Base-by-base conservation (phyloP, 805 yeast genomes). In the Hemisphaericaspora nanyangensis region DNA sequence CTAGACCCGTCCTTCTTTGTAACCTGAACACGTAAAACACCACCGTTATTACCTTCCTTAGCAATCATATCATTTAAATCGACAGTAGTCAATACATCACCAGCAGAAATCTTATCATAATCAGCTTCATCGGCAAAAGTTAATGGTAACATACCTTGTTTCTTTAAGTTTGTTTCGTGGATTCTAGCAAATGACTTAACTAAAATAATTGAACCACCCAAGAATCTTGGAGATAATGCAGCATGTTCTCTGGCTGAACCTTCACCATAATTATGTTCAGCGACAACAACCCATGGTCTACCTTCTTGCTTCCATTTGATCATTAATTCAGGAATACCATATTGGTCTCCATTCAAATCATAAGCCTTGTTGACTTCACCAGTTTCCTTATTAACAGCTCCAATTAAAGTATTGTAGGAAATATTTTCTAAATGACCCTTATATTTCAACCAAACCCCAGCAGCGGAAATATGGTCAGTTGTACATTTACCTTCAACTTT, bases 231-330 rank as follows among this genome's bases (percentile, higher is more conserved):
- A 25, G 93, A 87, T 50, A 93, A 73, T 12, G 98, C 98, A 33
- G 99, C 99, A 57, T 91, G 99, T 64, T 91, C 99, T 77, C 99
- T 85, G 24, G 99, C 97, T 35, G 97, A 90, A 54, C 99, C 99
- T 72, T 91, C 99, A 68, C 99, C 99, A 58, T 91, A 93, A 67
- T 91, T 91, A 61, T 93, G 96, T 63, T 93, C 99, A 39, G 97
- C 98, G 48, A 93, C 84, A 32, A 93, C 97, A 49, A 80, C 76
- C 99, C 99, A 91, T 16, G 95, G 93, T 52, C 85, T 76, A 13
- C 65, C 51, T 45, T 87, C 93, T 37, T 79, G 70, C 62, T 91
- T 90, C 97, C 97, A 93, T 63, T 85, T 85, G 65, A 82, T 84
- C 96, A 93, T 93, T 44, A 90, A 75, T 51, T 88, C 97, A n/a